Base-by-base conservation (phyloP, 805 yeast species). In the Dipodascus albidus region DNA sequence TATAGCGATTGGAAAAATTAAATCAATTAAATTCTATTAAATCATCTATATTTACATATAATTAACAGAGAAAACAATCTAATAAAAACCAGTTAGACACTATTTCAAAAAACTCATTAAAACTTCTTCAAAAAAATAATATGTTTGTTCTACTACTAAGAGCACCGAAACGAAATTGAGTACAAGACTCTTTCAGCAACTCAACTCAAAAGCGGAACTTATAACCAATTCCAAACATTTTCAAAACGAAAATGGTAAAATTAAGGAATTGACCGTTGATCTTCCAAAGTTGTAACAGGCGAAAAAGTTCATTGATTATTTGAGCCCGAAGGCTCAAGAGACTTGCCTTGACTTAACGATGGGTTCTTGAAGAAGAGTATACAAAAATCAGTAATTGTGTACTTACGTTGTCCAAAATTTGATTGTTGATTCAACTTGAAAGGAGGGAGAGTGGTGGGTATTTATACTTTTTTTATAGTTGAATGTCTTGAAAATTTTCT, bases 321-420 rank as follows among this genome's bases (percentile, higher is more conserved):
- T 38, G 44, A 17, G 17, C 15, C 20, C 44, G n/a, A 38, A 17
- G 20, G n/a, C 17, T 19, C 44, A 38, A 17, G 44, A 38, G 20
- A 38, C 44, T 38, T 38, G 44, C 44, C 44, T 38, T 38, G 44
- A 38, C 44, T 38, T 38, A 38, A 38, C 44, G 44, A 38, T 38
- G 44, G 44, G 44, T 38, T 38, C 20, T 4, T 31, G 44, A 6
- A 6, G 44, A 38, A 4, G 44, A 4, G 44, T 11, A 38, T 38
- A 6, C 17, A 38, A 14, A n/a, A n/a, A n/a, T n/a, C n/a, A n/a
- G n/a, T n/a, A n/a, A n/a, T n/a, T n/a, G n/a, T n/a, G n/a, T n/a
- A n/a, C n/a, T n/a, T n/a, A n/a, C 33, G 33, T 27, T 27, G 33
- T 27, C 33, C 11, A 27, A 27, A 27, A 27, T 27, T 11, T 6